Evolutionary conservation across 140 eudicot species (phyloP).

Genomic region (Anethum foeniculum): DNA sequence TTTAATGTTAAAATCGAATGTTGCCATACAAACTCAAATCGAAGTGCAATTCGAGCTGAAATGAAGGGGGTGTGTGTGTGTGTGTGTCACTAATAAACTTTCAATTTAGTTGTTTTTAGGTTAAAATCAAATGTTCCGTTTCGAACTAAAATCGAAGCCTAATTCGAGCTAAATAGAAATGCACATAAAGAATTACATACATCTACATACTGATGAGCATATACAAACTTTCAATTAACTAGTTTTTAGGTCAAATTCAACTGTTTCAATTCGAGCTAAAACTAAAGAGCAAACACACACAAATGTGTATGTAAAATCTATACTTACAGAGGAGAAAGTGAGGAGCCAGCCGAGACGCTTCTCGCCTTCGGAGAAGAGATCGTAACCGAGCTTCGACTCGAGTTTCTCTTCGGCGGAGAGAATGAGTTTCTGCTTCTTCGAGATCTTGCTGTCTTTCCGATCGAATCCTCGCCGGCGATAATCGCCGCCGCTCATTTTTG

Average conservation of each 20-base stretch:
- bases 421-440: constrained; percentile 71
- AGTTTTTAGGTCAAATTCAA: background rate
- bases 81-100: background rate
- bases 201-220: background rate
- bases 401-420: constrained; percentile 76
- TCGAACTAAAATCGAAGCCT: background rate
- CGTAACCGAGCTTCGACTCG: constrained; percentile 83
- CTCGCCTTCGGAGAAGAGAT: constrained; percentile 81
- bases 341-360: constrained; percentile 99
- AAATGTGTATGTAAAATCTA: background rate
- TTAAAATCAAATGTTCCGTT: background rate
- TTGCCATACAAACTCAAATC: background rate
- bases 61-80: background rate
- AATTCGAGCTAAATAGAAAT: background rate
- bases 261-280: background rate
- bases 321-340: constrained; percentile 69
- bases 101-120: background rate
- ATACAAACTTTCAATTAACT: background rate
- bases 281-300: background rate
- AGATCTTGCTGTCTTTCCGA: constrained; percentile 45
- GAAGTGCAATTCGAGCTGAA: background rate
- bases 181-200: background rate
- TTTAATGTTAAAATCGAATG: background rate
- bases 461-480: constrained; percentile 43
- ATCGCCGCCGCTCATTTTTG: constrained; percentile 51